Evolutionary conservation across 331 rosid genomes (phyloP), one percentile per base, ranked within the genome.

Genomic region (Pyracantha coccinea): DNA sequence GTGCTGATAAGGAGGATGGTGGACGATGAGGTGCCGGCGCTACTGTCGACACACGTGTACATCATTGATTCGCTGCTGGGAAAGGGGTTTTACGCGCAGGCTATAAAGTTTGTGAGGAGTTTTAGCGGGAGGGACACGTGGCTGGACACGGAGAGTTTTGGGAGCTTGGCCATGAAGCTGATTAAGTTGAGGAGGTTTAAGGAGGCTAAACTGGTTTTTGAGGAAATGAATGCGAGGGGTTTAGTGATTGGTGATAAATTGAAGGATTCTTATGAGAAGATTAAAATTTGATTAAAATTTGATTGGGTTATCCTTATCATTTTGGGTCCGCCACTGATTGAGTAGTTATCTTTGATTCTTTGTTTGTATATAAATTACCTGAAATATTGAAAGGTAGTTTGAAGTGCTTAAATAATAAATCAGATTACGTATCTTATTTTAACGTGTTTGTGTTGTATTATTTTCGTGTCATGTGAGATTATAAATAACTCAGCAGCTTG

Each of bases 1-100:
- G 76, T 74, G 82, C 5, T 91, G 68, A 65, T 87, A 80, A 73
- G 90, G 85, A 82, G 89, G 78, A 88, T 88, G 93, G 86, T 76
- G 72, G 90, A 80, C 12, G 89, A 85, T 67, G 96, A 89, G 41
- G 80, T 88, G 54, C 82, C 78, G 4, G n/a, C 67, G 72, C 23
- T 77, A 38, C 28, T 81, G 6, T 88, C 92, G 4, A 88, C 88
- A 0, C 92, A 80, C 68, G 64, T 75, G 80, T 67, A 32, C 74
- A 72, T 91, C 7, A 23, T 88, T 15, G 68, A 65, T n/a, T 76
- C 79, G 4, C 55, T 88, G 64, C n/a, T 88, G 79, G 32, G 66
- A 61, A 7, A 21, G 68, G 60, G 69, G 1, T 75, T 74, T 16
- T 70, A 20, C 54, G 84, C 74, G 45, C 84, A 66, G 61, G 86